Evolutionary conservation across 2,329 filamentous ascomycete genomes (phyloP), one percentile per base, ranked within the genome.

Genomic region (Diplodia intermedia): DNA sequence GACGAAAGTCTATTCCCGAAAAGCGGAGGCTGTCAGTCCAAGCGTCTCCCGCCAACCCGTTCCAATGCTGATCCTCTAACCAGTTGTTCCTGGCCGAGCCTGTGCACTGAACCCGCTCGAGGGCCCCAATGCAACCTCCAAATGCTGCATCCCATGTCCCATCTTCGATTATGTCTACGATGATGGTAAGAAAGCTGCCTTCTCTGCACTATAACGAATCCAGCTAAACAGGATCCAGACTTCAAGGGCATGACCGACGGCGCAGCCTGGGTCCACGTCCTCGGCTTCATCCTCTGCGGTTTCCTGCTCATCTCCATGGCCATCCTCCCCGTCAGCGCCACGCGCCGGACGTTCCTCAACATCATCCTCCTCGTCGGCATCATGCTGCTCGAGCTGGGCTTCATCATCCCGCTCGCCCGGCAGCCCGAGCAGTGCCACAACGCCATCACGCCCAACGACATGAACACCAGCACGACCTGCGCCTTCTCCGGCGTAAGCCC

Each of bases 401-500:
- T 98, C 77, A 91, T 97, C 54, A 88, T 99, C 50, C 94, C 95
- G 0, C 86, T 97, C 20, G 93, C 88, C 14, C 88, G 89, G 31
- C 86, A 89, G 69, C 93, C 94, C 0, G 82, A 92, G 0, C 89
- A 97, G 82, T 99, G 95, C 79, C 91, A 89, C 76, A 91, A 99
- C 77, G 84, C 86, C 55, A 98, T 99, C 75, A 99, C 95, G 0
- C 95, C 95, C 0, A 89, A 98, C 75, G 92, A 94, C 77, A 97
- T 98, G 94, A 86, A 89, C 71, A 91, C 90, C 1, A 92, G 87
- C 75, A 82, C 89, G 26, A 88, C 92, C 3, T 99, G 95, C 77
- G 95, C 93, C 4, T 90, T 93, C 69, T 97, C 94, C 0, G 95
- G 95, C 8, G 86, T 93, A 1, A 90, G 60, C 15, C 31, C 26